Conservation (phyloP, 2,329 filamentous ascomycete genomes). For the Leptographium procerum region DNA sequence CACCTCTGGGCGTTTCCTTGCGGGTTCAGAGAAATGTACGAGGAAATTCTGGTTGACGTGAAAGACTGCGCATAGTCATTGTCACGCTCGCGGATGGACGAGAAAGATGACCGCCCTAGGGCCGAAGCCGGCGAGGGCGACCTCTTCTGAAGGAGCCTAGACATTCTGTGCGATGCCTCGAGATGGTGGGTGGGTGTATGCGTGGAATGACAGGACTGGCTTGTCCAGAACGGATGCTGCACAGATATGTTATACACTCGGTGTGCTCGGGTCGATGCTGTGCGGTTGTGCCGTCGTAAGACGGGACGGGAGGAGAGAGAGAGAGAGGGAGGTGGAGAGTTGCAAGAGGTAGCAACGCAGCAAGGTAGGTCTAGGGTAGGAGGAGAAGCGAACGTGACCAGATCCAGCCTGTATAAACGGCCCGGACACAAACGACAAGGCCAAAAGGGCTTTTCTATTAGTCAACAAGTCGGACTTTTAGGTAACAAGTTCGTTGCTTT, state of each 20-base stretch:
- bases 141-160: constrained; percentile 7
- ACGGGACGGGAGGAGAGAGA: not conserved
- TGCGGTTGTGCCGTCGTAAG: not conserved
- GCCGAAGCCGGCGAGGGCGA: constrained; percentile 8
- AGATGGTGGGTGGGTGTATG: not conserved
- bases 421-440: not conserved
- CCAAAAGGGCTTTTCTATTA: constrained; percentile 29
- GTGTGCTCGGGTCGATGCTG: not conserved
- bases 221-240: not conserved
- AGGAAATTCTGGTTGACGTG: constrained; percentile 50
- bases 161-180: not conserved
- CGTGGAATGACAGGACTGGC: not conserved
- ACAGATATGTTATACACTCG: not conserved
- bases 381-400: not conserved
- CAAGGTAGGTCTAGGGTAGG: not conserved
- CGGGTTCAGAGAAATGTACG: constrained; percentile 26
- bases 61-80: constrained; percentile 50
- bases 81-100: constrained; percentile 50
- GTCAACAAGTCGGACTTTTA: constrained; percentile 32
- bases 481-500: constrained; percentile 26
- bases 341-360: not conserved
- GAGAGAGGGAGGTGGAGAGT: no score
- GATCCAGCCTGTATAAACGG: not conserved
- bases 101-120: constrained; percentile 43
- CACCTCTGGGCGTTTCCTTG: constrained; percentile 11